Base-by-base conservation (phyloP, 2,329 filamentous ascomycete genomes). In the Zopfia rhizophila region DNA sequence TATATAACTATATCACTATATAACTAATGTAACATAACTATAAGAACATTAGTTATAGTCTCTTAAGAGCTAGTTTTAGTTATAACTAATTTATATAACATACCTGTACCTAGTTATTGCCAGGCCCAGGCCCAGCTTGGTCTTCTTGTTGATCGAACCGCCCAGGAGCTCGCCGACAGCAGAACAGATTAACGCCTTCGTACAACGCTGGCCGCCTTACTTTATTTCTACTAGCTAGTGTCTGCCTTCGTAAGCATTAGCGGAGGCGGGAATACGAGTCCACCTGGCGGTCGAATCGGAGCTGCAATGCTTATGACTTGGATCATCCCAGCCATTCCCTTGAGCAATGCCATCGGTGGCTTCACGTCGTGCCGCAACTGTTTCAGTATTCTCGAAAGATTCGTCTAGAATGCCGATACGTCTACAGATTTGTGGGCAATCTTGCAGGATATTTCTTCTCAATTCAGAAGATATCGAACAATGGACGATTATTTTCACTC, bases 241-340 rank as follows among this genome's bases (percentile, higher is more conserved):
- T 45, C 45, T 8, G 38, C 53, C 7, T 57, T 55, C 30, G 25
- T 54, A 5, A 16, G 37, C 2, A 53, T 46, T 10, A 19, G 53
- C 2, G 55, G 55, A 7, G 55, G 55, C 5, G 52, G 49, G 2
- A 51, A 51, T 24, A 46, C 45, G 5, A 48, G 50, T 8, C 55
- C 55, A 2, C 55, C 59, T 11, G 57, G 55, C 3, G 59, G 57
- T 4, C 46, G 60, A 13, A 60, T 63, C 17, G 60, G 52, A 4
- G 53, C 45, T 5, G 41, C 54, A 1, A 56, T 63, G 45, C 54
- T 63, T 28, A 35, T 61, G 32, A 58, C 60, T 8, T 63, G 60
- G 59, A 42, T 62, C 27, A 36, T 64, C 8, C 55, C 57, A 1
- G 27, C 48, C 1, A 44, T 55, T 12, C 39, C 62, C 3, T 18